These are phyloP conservation scores for Sclerospora graminicola DNA, from an alignment of 352 stramenopile species.

Conservation along the genomic window DNA sequence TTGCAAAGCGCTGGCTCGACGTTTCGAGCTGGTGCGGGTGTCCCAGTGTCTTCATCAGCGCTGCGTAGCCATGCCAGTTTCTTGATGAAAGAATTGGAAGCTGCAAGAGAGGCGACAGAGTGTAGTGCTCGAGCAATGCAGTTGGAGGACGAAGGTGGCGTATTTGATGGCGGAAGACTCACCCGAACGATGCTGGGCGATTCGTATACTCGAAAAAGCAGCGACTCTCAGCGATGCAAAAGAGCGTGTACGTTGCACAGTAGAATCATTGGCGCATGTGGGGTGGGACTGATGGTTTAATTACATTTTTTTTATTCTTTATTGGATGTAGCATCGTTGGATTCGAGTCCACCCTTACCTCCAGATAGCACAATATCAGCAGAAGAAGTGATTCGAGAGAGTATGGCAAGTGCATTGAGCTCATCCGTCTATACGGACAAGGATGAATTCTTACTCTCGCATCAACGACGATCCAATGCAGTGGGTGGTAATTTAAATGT, in stretches of 20 bases:
- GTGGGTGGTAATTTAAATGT: conserved; percentile 11
- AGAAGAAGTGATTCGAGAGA: conserved; percentile 82
- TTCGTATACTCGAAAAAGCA: conserved; percentile 14
- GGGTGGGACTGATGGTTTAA: background rate
- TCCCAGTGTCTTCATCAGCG: conserved; percentile 19
- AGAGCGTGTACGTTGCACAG: conserved; percentile 30
- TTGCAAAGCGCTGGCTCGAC: conserved; percentile 16
- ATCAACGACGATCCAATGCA: conserved; percentile 19
- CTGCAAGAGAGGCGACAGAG: conserved; percentile 29
- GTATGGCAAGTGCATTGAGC: conserved; percentile 64
- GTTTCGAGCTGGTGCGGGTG: conserved; percentile 15
- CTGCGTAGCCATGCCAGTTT: conserved; percentile 32
- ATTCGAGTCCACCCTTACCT: conserved; percentile 56
- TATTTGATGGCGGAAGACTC: conserved; percentile 18
- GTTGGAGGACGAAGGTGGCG: conserved; percentile 17
- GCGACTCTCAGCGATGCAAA: conserved; percentile 19
- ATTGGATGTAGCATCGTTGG: conserved; percentile 32
- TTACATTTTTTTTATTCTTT: conserved; percentile 1
- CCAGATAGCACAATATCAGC: conserved; percentile 76
- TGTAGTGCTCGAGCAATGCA: background rate
- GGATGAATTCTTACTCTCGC: conserved; percentile 46
- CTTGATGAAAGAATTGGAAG: conserved; percentile 45
- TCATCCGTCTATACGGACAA: conserved; percentile 65
- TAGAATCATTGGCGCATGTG: background rate
- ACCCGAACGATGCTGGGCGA: conserved; percentile 41